Evolutionary conservation across 1,139 yeast species (phyloP), one percentile per base, ranked within the genome.

Genomic region (Pichia sp.): DNA sequence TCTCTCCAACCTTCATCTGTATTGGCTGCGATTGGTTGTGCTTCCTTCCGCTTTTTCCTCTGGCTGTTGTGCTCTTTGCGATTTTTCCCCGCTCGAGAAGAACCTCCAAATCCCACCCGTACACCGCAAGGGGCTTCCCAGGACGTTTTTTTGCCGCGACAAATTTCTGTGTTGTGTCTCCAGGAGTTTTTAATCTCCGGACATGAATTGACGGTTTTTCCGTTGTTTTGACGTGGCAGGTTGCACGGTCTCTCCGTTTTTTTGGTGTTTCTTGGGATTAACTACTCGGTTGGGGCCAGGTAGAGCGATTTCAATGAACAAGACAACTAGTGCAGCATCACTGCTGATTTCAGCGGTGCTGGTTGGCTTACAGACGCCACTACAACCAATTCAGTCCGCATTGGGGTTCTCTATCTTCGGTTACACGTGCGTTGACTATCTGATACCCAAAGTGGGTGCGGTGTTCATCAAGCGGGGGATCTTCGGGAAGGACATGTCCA

Each of bases 401-500:
- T 10, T 47, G 6, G 54, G 54, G 5, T 85, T 90, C 67, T 77
- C 86, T 2, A 70, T 85, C 2, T 62, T 86, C 13, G 96, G 95
- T 0, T 87, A 81, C 66, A 69, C 79, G 10, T 72, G 77, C 40
- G 84, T 92, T 4, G 72, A 75, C 56, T 70, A 72, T 54, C 67
- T 90, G 60, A 84, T 90, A 41, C 97, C 97, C 0, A 71, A 76
- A 42, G 78, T 87, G 15, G 78, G 85, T 0, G 77, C 81, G 1
- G 77, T 84, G 52, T 90, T 95, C 69, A 78, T 87, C 41, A 78
- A 79, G 56, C 82, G 87, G 47, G 99, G 99, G 0, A 76, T 93
- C 29, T 81, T 75, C 59, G 99, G 99, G 7, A 82, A 78, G 60
- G 99, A 93, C 67, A 64, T 90, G 68, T 84, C 90, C 51, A 93